These are phyloP conservation scores for Fusarium chaquense DNA, from an alignment of 2,329 filamentous ascomycete genomes.

Conservation along the genomic window DNA sequence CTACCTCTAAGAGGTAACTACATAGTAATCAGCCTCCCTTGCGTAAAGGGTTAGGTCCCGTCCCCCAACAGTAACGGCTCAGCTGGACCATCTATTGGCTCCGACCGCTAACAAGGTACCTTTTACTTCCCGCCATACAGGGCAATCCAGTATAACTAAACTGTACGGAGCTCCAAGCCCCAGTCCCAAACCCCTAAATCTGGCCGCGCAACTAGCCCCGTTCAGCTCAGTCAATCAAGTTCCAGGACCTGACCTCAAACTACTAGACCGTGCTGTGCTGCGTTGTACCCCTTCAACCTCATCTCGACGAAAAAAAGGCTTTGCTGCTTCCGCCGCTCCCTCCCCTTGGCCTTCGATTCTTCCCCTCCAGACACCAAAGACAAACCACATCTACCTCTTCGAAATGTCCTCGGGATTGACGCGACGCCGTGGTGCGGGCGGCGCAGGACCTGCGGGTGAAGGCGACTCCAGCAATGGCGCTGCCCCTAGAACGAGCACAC, in stretches of 20 bases:
- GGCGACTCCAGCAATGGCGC: slow-evolving; percentile 68
- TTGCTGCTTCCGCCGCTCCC: slow-evolving; percentile 18
- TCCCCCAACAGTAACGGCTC: slow-evolving; percentile 11
- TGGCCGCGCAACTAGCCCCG: slow-evolving; percentile 47
- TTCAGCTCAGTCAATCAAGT: slow-evolving; percentile 46
- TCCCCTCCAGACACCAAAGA: slow-evolving; percentile 17
- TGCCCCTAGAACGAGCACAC: slow-evolving; percentile 67
- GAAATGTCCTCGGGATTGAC: slow-evolving; percentile 65
- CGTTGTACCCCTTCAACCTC: slow-evolving; percentile 44
- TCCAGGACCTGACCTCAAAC: slow-evolving; percentile 33
- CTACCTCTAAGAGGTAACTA: background rate
- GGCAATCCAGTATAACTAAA: background rate
- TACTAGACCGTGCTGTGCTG: slow-evolving; percentile 8
- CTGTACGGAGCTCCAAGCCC: slow-evolving; percentile 17
- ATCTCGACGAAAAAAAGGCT: slow-evolving; percentile 38
- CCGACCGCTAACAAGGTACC: slow-evolving; percentile 26
- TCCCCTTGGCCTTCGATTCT: slow-evolving; percentile 19
- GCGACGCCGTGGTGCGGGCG: slow-evolving; percentile 77
- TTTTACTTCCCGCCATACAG: background rate
- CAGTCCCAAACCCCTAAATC: slow-evolving; percentile 47
- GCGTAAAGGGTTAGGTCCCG: slow-evolving; percentile 10
- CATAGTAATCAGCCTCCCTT: slow-evolving; percentile 1
- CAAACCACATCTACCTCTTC: slow-evolving; percentile 19
- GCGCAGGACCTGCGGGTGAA: slow-evolving; percentile 67
- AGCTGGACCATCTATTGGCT: slow-evolving; percentile 26